A percentile compares a stretch with the other conserved stretches of the same genome.
phyloP scores from a whole-genome alignment of 164 flowering plant genomes.

The Warburgia ugandensis region DNA sequence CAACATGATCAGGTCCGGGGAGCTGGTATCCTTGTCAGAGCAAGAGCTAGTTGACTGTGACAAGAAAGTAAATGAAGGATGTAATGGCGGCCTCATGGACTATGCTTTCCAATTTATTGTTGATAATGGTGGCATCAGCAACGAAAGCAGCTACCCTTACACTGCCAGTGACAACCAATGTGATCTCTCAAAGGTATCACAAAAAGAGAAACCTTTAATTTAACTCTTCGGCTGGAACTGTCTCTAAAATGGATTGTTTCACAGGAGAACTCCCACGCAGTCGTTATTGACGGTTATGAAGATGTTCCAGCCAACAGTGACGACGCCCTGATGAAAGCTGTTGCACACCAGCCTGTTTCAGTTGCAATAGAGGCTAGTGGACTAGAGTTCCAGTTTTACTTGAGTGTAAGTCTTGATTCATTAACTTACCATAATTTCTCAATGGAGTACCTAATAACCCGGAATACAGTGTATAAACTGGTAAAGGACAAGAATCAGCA shows the following conservation, averaged over 20 bases:
- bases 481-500: too few species aligned
- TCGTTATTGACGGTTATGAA: slow-evolving; percentile 23
- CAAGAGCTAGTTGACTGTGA: slow-evolving; percentile 38
- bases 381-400: slow-evolving; percentile 23
- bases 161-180: slow-evolving; percentile 21
- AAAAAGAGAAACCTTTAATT: too few species aligned
- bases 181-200: slow-evolving; percentile 15
- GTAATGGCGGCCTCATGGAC: slow-evolving; percentile 31
- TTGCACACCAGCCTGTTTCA: slow-evolving; percentile 25
- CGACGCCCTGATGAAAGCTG: slow-evolving; percentile 23
- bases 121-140: slow-evolving; percentile 28
- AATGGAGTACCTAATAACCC: too few species aligned
- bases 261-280: slow-evolving; percentile 20
- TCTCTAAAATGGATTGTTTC: too few species aligned
- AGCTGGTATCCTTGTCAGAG: slow-evolving; percentile 29
- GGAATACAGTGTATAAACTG: too few species aligned
- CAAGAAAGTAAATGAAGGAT: slow-evolving; percentile 19
- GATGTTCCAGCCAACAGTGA: slow-evolving; percentile 24
- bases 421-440: too few species aligned
- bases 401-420: slow-evolving; percentile 11
- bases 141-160: slow-evolving; percentile 26
- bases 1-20: slow-evolving; percentile 25
- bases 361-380: slow-evolving; percentile 33
- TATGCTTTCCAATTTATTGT: slow-evolving; percentile 25
- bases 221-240: too few species aligned